Evolutionary conservation across 169 alveolate genomes (phyloP).

Genomic region (Besnoitia besnoiti): DNA sequence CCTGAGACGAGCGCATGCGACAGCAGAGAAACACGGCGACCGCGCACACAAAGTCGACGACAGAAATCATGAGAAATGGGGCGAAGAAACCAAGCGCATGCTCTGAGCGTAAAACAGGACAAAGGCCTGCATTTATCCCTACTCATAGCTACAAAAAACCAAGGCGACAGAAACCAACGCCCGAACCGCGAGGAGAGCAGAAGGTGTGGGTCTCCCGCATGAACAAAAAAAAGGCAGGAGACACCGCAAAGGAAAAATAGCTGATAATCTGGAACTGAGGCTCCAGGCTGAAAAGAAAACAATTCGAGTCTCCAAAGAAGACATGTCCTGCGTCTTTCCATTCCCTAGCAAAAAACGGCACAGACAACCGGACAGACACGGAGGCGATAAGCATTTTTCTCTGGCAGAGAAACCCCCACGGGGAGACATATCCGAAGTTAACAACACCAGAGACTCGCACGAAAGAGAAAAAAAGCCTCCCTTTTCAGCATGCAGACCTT

Average conservation of each 20-base stretch:
- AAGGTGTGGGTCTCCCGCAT: too few relatives aligned
- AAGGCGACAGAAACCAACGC: background rate
- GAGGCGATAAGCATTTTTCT: too few relatives aligned
- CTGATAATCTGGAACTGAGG: constrained; percentile 57
- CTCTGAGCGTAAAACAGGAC: too few relatives aligned
- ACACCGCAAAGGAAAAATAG: background rate
- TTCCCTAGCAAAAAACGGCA: background rate
- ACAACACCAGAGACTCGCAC: background rate
- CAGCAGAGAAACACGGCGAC: too few relatives aligned
- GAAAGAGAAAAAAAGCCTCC: background rate
- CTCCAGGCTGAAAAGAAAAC: constrained; percentile 54
- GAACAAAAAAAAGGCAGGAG: background rate
- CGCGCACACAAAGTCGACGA: too few relatives aligned
- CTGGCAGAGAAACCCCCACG: background rate
- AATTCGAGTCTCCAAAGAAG: constrained; percentile 49
- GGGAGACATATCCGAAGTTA: too few relatives aligned
- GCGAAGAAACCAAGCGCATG: too few relatives aligned
- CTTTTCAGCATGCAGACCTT: too few relatives aligned
- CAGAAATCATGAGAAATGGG: too few relatives aligned
- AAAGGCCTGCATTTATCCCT: too few relatives aligned
- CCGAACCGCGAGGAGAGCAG: background rate
- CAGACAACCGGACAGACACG: background rate
- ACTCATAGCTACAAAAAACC: too few relatives aligned
- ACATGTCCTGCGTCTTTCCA: constrained; percentile 61
- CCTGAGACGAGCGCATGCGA: too few relatives aligned